Evolutionary conservation across 345 rosid species (phyloP).

Genomic region (Rhizophora apiculata): DNA sequence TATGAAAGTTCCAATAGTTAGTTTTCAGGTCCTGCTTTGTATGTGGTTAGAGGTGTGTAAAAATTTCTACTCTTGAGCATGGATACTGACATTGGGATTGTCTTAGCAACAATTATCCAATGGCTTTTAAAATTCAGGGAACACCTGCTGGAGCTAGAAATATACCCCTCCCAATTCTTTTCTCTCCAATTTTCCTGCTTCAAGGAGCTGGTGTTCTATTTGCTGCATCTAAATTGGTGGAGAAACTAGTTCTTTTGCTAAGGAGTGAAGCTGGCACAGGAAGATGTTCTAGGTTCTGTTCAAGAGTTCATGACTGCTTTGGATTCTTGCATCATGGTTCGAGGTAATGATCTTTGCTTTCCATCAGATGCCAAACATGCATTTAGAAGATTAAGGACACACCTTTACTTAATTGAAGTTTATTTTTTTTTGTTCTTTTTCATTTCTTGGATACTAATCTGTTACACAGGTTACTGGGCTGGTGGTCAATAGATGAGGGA

Average conservation of each 20-base stretch:
- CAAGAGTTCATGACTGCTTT: conserved; percentile 72
- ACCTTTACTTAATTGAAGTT: neutral
- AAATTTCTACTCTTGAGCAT: conserved; percentile 11
- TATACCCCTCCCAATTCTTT: conserved; percentile 73
- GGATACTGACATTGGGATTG: conserved; percentile 20
- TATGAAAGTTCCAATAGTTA: conserved; percentile 82
- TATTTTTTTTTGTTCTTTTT: conserved; percentile 1
- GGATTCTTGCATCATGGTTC: conserved; percentile 96
- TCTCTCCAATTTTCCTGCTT: conserved; percentile 82
- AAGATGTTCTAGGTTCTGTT: conserved; percentile 64
- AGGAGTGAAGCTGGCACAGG: conserved; percentile 71
- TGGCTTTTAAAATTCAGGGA: conserved; percentile 57
- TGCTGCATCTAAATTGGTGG: conserved; percentile 69
- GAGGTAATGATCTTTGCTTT: conserved; percentile 46
- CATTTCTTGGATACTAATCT: conserved; percentile 5
- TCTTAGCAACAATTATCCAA: conserved; percentile 20
- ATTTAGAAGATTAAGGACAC: conserved; percentile 1
- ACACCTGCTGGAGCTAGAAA: conserved; percentile 78
- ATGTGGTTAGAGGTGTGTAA: conserved; percentile 80
- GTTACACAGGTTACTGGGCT: conserved; percentile 72
- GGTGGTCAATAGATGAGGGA: conserved; percentile 99
- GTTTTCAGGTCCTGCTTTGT: conserved; percentile 84
- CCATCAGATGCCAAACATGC: neutral
- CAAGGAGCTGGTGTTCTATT: conserved; percentile 86
- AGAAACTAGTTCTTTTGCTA: conserved; percentile 66